These are phyloP conservation scores for Pueraria montana DNA, from an alignment of 306 rosid genomes.

Conservation along the genomic window DNA sequence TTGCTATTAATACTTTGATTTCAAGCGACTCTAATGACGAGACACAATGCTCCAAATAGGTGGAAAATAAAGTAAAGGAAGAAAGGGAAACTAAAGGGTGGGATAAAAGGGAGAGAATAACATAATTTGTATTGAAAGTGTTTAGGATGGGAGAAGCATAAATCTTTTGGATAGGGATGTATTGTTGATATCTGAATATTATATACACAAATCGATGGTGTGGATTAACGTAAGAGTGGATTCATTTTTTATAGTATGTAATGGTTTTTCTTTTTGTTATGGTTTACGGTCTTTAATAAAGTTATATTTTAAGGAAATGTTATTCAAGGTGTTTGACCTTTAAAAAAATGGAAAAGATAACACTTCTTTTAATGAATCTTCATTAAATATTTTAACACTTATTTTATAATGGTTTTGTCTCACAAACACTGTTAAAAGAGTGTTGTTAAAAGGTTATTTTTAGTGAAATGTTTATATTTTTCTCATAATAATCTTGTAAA, in stretches of 20 bases:
- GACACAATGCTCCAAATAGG: too few species aligned
- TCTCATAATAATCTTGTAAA: too few species aligned
- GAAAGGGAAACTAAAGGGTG: background rate
- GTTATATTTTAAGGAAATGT: background rate
- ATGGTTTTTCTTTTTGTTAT: background rate
- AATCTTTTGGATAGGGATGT: background rate
- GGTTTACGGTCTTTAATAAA: background rate
- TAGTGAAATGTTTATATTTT: background rate
- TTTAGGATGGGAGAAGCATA: background rate
- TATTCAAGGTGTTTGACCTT: background rate
- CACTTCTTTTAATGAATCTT: background rate
- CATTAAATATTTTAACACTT: background rate
- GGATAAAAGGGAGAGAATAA: background rate
- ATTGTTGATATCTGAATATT: background rate
- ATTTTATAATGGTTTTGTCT: background rate
- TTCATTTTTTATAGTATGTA: background rate
- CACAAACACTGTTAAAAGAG: background rate
- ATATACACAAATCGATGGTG: background rate
- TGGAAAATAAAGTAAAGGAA: background rate
- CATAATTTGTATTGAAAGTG: background rate
- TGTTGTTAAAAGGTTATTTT: background rate
- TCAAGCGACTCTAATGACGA: background rate
- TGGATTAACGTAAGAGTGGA: background rate
- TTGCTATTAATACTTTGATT: background rate
- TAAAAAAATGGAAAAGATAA: background rate